Conservation (phyloP, 2,329 filamentous ascomycete genomes). For the Exophiala aquamarina region DNA sequence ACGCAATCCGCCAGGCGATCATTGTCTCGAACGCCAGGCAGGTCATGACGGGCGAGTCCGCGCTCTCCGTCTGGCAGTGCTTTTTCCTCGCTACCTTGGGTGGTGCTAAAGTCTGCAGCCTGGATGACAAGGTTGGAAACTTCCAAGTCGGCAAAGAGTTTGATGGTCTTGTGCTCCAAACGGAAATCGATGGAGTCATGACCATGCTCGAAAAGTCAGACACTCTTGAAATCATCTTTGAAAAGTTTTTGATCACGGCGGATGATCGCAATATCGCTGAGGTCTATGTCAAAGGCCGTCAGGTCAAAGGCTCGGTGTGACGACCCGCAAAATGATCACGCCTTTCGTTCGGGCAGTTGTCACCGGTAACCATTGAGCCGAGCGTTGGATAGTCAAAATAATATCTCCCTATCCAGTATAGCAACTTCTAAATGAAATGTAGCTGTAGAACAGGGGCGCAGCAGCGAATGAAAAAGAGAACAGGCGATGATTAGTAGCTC, state of each 20-base stretch:
- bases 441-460: too few species aligned
- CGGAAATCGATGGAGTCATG: conserved; percentile 46
- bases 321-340: too few species aligned
- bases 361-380: too few species aligned
- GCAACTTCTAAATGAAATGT: too few species aligned
- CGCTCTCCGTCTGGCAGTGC: conserved; percentile 51
- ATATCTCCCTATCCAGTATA: too few species aligned
- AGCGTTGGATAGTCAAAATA: too few species aligned
- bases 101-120: conserved; percentile 58
- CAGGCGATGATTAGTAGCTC: too few species aligned
- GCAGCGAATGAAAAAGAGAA: too few species aligned
- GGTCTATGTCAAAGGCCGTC: conserved; percentile 55
- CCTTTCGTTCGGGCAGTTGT: too few species aligned
- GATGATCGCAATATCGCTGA: conserved; percentile 61
- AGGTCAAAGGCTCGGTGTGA: too few species aligned
- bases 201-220: conserved; percentile 57
- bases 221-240: conserved; percentile 48
- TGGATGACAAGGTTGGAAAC: conserved; percentile 43
- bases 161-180: conserved; percentile 30
- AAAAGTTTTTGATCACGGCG: conserved; percentile 66
- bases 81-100: conserved; percentile 64
- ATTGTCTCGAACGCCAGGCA: conserved; percentile 39
- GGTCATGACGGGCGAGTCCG: conserved; percentile 35
- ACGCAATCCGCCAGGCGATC: conserved; percentile 57
- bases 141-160: conserved; percentile 36